Evolutionary conservation across 2,329 filamentous ascomycete genomes (phyloP).

Genomic region (Xylariaceae sp.): DNA sequence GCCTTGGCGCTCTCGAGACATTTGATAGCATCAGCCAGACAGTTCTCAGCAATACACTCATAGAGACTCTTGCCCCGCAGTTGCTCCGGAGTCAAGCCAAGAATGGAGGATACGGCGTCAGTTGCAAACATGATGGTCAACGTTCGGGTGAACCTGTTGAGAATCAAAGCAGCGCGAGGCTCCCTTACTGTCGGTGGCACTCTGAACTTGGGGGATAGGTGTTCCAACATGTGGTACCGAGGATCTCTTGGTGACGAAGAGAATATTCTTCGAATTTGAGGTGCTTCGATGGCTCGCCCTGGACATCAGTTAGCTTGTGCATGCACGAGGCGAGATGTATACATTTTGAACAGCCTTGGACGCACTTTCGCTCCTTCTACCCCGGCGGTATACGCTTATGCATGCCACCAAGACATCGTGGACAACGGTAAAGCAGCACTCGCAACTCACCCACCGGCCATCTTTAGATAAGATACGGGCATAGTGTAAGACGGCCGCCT

Average conservation of each 20-base stretch:
- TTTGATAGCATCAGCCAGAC: conserved; percentile 67
- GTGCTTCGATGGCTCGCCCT: conserved; percentile 74
- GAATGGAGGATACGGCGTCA: conserved; percentile 65
- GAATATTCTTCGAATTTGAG: conserved; percentile 72
- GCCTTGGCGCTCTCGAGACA: conserved; percentile 81
- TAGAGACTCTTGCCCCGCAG: conserved; percentile 79
- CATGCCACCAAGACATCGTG: conserved; percentile 84
- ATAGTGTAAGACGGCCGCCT: conserved; percentile 79
- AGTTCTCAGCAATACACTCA: conserved; percentile 75
- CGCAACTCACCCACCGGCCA: conserved; percentile 71
- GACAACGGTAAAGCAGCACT: conserved; percentile 85
- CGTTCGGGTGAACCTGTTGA: conserved; percentile 80
- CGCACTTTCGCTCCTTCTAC: conserved; percentile 69
- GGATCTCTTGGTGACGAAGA: conserved; percentile 76
- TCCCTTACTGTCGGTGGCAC: conserved; percentile 62
- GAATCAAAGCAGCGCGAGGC: conserved; percentile 74
- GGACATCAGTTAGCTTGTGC: conserved; percentile 10
- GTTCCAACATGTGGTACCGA: conserved; percentile 83
- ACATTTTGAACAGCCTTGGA: too few relatives aligned
- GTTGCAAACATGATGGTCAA: conserved; percentile 84
- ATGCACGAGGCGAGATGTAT: too few relatives aligned
- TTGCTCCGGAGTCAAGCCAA: conserved; percentile 64
- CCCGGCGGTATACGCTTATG: conserved; percentile 68
- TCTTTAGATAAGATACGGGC: conserved; percentile 63
- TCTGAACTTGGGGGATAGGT: conserved; percentile 75